Evolutionary conservation across 768 basidiomycete species (phyloP).

Genomic region (Lanmaoa rubissima): DNA sequence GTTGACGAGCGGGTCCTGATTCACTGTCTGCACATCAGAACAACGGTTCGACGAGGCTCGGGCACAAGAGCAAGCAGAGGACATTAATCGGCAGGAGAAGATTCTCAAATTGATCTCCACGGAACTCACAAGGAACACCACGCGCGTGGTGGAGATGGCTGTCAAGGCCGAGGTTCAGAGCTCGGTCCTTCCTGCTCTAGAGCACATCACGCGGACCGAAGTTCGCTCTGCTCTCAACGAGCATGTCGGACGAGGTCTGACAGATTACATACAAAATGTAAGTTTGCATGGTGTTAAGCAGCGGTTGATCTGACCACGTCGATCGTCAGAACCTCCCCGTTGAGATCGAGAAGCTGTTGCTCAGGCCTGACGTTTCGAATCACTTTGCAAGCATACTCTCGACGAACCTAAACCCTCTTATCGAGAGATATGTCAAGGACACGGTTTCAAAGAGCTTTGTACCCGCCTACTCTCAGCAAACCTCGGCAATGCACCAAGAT

Average conservation of each 20-base stretch:
- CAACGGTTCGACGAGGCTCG: slow-evolving; percentile 83
- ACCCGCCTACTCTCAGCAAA: slow-evolving; percentile 72
- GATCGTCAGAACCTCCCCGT: slow-evolving; percentile 60
- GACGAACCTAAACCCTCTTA: slow-evolving; percentile 66
- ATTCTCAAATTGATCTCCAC: slow-evolving; percentile 86
- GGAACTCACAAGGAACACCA: slow-evolving; percentile 84
- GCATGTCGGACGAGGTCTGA: slow-evolving; percentile 71
- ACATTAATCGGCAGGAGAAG: slow-evolving; percentile 84
- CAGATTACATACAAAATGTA: slow-evolving; percentile 73
- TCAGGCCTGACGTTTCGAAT: slow-evolving; percentile 71
- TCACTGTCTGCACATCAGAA: slow-evolving; percentile 43
- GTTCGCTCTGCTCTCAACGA: slow-evolving; percentile 76
- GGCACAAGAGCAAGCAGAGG: slow-evolving; percentile 72
- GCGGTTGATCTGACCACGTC: slow-evolving; percentile 2
- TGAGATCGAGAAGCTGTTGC: slow-evolving; percentile 76
- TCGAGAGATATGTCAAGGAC: slow-evolving; percentile 83
- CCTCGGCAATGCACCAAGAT: slow-evolving; percentile 78
- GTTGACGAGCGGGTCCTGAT: slow-evolving; percentile 5
- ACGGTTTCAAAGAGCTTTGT: slow-evolving; percentile 69
- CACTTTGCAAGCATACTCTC: slow-evolving; percentile 78
- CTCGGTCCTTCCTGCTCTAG: slow-evolving; percentile 79
- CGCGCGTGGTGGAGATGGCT: slow-evolving; percentile 85
- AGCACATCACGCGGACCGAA: slow-evolving; percentile 78
- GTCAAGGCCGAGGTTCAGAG: slow-evolving; percentile 83
- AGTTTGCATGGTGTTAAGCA: background rate